Base-by-base conservation (phyloP, 2,329 filamentous ascomycete genomes). In the Colletotrichum sp. region DNA sequence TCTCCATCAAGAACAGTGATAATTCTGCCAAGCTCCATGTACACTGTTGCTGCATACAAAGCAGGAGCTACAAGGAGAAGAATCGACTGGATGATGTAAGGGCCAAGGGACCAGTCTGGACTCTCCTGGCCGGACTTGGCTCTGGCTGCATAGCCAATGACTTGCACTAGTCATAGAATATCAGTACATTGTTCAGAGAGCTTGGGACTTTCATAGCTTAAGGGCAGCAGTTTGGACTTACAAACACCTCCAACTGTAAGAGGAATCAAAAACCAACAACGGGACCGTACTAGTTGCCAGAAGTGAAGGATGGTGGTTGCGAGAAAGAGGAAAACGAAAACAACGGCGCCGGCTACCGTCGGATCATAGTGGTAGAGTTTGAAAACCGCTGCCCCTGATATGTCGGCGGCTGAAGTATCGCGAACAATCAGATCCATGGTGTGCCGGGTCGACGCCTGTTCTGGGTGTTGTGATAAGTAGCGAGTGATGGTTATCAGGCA, bases 241-340 rank as follows among this genome's bases (percentile, higher is more conserved):
- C 88, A 88, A 26, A 87, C 74, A 52, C 88, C 87, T 18, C 90
- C 89, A 24, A 90, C 81, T 4, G 88, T 76, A 56, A 91, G 87
- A 0, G 89, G 87, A 4, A 88, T 86, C 77, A 89, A 86, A 79
- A 89, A 91, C 87, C 88, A 90, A 10, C 87, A 87, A 64, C 85
- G 81, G 3, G 83, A 81, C 8, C 80, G 80, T 32, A 85, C n/a
- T 34, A 89, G 78, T 63, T 87, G 86, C 26, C 80, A 85, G 7
- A 79, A 71, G 76, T 89, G 88, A 1, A 85, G 65, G 1, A 81
- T 34, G 0, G 85, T 83, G 8, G 87, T 82, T n/a, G 85, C 76
- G 24, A 80, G 79, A 77, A 89, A 87, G 26, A 89, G 67, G 5
- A 82, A 78, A 13, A 85, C 80, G 64, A 88, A 88, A 14, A 87